Conservation (phyloP, 2,329 filamentous ascomycete genomes). For the Fusarium haematococcum region DNA sequence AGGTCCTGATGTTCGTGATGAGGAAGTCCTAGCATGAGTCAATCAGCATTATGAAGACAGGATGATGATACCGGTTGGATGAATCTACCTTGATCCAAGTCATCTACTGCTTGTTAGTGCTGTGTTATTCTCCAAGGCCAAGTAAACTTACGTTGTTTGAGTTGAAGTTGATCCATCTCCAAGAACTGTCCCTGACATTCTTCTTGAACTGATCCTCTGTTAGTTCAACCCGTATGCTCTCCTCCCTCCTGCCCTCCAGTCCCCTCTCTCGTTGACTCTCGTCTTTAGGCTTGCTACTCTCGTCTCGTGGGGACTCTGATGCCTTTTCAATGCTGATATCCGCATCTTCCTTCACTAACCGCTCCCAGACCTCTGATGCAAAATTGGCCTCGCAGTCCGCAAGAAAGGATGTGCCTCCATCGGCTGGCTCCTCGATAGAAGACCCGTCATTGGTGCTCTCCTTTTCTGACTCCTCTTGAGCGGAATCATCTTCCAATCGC, state of each 20-base stretch:
- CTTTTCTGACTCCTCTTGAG: neutral
- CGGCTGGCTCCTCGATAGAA: neutral
- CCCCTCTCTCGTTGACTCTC: neutral
- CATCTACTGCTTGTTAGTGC: neutral
- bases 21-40: neutral
- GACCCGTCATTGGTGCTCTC: neutral
- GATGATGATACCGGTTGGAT: fast-evolving
- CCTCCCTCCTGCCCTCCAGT: neutral
- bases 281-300: neutral
- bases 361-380: neutral
- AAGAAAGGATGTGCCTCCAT: neutral
- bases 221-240: neutral
- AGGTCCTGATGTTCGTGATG: neutral
- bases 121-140: neutral
- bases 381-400: neutral
- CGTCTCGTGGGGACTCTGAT: neutral
- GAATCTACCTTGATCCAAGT: neutral
- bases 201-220: neutral
- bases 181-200: neutral
- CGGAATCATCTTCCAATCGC: neutral
- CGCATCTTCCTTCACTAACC: neutral
- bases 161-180: neutral
- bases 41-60: neutral
- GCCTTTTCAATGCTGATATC: neutral
- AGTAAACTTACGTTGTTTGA: neutral